Conservation (phyloP, 352 stramenopile genomes). For the Saprolegnia diclina region DNA sequence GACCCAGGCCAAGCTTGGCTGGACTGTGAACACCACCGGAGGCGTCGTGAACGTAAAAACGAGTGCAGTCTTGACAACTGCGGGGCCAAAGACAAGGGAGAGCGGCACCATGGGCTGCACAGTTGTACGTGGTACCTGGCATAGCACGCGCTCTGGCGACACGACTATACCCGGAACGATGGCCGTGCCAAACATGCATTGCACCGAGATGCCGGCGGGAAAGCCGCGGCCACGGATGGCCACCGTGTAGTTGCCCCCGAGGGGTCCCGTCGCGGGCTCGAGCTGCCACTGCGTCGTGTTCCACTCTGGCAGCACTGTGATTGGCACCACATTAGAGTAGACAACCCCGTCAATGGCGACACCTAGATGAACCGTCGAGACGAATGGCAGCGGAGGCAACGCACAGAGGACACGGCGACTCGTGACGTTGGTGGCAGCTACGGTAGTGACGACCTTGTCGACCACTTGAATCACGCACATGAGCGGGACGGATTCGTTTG, state of each 20-base stretch:
- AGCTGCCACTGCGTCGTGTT: not conserved
- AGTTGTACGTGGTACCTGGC: not conserved
- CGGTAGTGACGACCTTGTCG: too few relatives aligned
- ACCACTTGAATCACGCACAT: too few relatives aligned
- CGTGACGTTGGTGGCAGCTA: too few relatives aligned
- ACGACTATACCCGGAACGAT: constrained; percentile 32
- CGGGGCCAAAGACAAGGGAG: constrained; percentile 9
- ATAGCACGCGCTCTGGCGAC: constrained; percentile 18
- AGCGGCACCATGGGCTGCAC: not conserved
- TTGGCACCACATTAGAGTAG: not conserved
- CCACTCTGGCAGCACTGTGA: not conserved
- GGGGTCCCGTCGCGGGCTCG: constrained; percentile 10
- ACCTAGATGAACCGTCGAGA: not conserved
- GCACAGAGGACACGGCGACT: too few relatives aligned
- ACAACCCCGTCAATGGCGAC: constrained; percentile 1
- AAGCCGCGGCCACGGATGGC: constrained; percentile 27
- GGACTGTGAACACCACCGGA: not conserved
- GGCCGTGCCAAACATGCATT: constrained; percentile 37
- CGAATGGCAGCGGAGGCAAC: not conserved
- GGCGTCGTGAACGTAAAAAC: not conserved
- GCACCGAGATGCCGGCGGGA: constrained; percentile 29
- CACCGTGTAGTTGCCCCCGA: constrained; percentile 22
- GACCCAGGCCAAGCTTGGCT: not conserved
- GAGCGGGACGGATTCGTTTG: too few relatives aligned
- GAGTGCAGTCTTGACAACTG: not conserved